Base-by-base conservation (phyloP, 345 rosid species). In the Salix arbutifolia region DNA sequence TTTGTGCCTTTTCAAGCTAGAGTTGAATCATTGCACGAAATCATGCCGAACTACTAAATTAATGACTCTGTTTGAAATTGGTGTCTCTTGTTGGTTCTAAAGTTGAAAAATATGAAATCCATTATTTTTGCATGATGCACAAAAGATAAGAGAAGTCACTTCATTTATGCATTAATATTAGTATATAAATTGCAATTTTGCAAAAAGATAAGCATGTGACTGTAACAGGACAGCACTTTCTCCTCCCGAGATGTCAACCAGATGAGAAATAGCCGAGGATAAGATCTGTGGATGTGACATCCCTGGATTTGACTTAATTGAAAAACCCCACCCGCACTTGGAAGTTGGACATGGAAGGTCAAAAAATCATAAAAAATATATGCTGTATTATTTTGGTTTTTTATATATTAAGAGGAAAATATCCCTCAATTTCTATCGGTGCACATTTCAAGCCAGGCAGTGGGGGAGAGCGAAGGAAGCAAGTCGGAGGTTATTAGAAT, bases 241-340 rank as follows among this genome's bases (percentile, higher is more conserved):
- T 83, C 86, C 67, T 83, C 86, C 42, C 76, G 71, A 81, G 88
- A 88, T 85, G 82, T 77, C 69, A 83, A 88, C 74, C 89, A 80
- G 88, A 86, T 82, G 85, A 85, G 90, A 81, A 79, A 88, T 84
- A 87, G 79, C 78, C 89, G 85, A 85, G 88, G 88, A 88, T 89
- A 81, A 83, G 82, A 83, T 78, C 84, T 80, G 84, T 62, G 76
- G 89, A 87, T 78, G 87, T 78, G 90, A 87, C 89, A 71, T 79
- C 61, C 69, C 74, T 70, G 73, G 87, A 83, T 85, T 81, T 83
- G 84, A 78, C 87, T 74, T 68, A n/a, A 46, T 70, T 66, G 44
- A 33, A 2, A 12, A 42, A 33, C 66, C 23, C 61, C 68, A 3
- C 60, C 56, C 58, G 77, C 77, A 70, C 73, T 56, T 42, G 18